Evolutionary conservation across 2,329 filamentous ascomycete genomes (phyloP).

Genomic region (Stachybotrys chlorohalonatus): DNA sequence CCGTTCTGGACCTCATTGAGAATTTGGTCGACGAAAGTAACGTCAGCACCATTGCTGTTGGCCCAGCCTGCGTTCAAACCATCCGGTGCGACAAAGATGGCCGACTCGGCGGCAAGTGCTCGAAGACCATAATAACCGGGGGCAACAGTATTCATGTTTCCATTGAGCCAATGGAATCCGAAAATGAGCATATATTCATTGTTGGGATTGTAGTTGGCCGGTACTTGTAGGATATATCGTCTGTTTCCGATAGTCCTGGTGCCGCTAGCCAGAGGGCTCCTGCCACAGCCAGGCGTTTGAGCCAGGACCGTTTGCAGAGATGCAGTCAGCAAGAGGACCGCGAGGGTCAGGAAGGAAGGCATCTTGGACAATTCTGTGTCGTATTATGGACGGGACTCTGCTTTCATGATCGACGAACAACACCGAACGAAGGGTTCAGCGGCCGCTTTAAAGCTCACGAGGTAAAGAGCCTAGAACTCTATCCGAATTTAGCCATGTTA

Average conservation of each 20-base stretch:
- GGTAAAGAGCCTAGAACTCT: background rate
- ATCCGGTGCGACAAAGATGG: slow-evolving; percentile 34
- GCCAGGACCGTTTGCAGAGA: background rate
- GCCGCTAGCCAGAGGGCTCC: slow-evolving; percentile 16
- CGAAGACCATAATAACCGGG: slow-evolving; percentile 31
- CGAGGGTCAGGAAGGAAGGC: background rate
- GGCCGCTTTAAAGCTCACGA: background rate
- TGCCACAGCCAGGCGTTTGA: slow-evolving; percentile 22
- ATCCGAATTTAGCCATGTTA: background rate
- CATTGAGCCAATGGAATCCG: slow-evolving; percentile 27
- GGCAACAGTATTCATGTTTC: slow-evolving; percentile 26
- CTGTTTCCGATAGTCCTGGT: slow-evolving; percentile 22
- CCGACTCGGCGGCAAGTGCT: slow-evolving; percentile 21
- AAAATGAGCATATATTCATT: slow-evolving; percentile 19
- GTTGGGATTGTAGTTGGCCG: slow-evolving; percentile 16
- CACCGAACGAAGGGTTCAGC: background rate
- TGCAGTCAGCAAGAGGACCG: background rate
- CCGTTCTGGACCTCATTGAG: slow-evolving; percentile 24
- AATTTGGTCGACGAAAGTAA: slow-evolving; percentile 29
- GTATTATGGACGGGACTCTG: background rate
- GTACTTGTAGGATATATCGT: slow-evolving; percentile 28
- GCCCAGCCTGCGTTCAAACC: slow-evolving; percentile 32
- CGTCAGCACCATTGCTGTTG: slow-evolving; percentile 30
- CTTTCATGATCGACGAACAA: background rate
- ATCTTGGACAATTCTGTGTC: background rate